Evolutionary conservation across 2,329 filamentous ascomycete genomes (phyloP), one percentile per base, ranked within the genome.

Genomic region (Xylariaceae sp.): DNA sequence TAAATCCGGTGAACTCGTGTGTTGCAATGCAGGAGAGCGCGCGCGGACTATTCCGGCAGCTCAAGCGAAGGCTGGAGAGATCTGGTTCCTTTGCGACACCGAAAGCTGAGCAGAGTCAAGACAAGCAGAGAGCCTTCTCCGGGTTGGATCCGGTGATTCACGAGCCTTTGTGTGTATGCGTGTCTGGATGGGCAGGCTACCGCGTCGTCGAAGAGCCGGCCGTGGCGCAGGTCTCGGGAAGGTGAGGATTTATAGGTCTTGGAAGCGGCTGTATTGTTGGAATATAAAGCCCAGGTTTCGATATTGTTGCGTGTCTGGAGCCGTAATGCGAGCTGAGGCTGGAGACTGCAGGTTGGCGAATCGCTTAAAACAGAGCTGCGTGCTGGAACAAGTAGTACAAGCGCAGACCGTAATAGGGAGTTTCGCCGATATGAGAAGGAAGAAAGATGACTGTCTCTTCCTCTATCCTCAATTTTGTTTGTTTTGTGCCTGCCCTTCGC

Each of bases 181-280:
- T 23, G 41, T 16, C 35, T 37, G 39, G 36, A 47, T 31, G 36
- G 31, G 38, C 44, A 41, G 26, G 41, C 44, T 45, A 36, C 46
- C 43, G n/a, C n/a, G n/a, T n/a, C n/a, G 47, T 47, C 42, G 45
- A 46, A 41, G 33, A 29, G 36, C 32, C n/a, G 30, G 38, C 47
- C 19, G 53, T 55, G 48, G 52, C 50, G 53, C 53, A 57, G 43
- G 55, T 58, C 42, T 58, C 55, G 53, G 55, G 41, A 56, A 43
- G 40, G 33, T 44, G 41, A 47, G 34, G 36, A 51, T 56, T 55
- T 58, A 58, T 57, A 46, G 47, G 43, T 49, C 50, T 51, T 49
- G 43, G 50, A 43, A 50, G 38, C 43, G 43, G 52, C 52, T 48
- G 53, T 56, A 56, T 55, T 55, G 53, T 52, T 48, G 53, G 48